These are phyloP conservation scores for Primulina huaijiensis DNA, from an alignment of 257 asterid genomes.

Conservation along the genomic window DNA sequence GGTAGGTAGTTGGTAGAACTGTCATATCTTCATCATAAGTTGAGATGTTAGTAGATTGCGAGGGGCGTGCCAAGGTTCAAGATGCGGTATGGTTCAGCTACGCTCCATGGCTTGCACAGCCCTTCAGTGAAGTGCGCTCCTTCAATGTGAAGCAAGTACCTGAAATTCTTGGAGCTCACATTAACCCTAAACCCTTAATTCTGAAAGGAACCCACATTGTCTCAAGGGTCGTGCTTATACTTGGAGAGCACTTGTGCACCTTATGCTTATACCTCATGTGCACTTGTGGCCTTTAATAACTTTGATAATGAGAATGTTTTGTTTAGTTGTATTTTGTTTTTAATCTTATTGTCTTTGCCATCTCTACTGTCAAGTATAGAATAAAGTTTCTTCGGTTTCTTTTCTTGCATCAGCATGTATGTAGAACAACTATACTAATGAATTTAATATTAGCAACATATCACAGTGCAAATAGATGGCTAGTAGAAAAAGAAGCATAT, in stretches of 20 bases:
- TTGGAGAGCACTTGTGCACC: not conserved
- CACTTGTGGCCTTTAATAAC: not conserved
- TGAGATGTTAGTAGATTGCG: not conserved
- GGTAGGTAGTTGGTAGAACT: not conserved
- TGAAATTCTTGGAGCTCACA: not conserved
- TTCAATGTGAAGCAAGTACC: not conserved
- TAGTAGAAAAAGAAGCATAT: too few species aligned
- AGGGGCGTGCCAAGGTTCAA: not conserved
- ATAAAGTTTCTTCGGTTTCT: too few species aligned
- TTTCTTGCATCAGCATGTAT: not conserved
- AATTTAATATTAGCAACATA: too few species aligned
- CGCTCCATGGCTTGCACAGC: not conserved
- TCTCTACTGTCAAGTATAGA: not conserved
- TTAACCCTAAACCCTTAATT: too few species aligned
- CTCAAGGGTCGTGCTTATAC: not conserved
- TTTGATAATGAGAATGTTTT: not conserved
- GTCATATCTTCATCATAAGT: not conserved
- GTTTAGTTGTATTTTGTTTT: not conserved
- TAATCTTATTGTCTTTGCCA: not conserved
- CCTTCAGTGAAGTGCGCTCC: not conserved
- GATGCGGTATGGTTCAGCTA: not conserved
- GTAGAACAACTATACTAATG: not conserved
- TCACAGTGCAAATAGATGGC: too few species aligned
- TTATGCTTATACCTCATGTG: not conserved
- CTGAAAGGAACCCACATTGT: not conserved